phyloP scores from a whole-genome alignment of 306 rosid species.

The Dryas drummondii region DNA sequence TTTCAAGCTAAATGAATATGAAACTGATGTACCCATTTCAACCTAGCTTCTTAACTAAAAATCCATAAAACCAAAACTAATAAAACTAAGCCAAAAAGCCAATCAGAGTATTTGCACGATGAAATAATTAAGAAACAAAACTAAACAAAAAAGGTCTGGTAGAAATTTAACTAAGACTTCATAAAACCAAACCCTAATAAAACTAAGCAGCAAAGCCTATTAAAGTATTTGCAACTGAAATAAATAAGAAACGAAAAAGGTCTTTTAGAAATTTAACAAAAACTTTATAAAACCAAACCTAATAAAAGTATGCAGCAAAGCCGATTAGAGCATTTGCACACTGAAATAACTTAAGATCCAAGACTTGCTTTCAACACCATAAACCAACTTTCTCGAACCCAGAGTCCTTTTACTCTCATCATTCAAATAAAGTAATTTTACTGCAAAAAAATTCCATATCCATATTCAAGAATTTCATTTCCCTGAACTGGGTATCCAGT shows the following conservation, averaged over 20 bases:
- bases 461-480: no score
- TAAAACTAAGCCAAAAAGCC: no score
- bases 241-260: neutral
- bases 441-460: neutral
- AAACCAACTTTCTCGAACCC: neutral
- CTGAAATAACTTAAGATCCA: neutral
- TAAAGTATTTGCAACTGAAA: neutral
- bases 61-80: neutral
- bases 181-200: neutral
- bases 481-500: neutral
- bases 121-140: neutral
- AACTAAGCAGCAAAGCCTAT: no score
- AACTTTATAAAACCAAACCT: neutral
- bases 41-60: neutral
- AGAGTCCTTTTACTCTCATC: no score
- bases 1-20: neutral
- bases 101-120: no score
- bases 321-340: neutral
- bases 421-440: neutral
- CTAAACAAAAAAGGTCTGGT: neutral
- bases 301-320: neutral
- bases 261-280: neutral
- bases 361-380: neutral
- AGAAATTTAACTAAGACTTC: no score
- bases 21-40: no score